phyloP scores from a whole-genome alignment of 2,329 filamentous ascomycete species.

The Epichloe gansuensis region DNA sequence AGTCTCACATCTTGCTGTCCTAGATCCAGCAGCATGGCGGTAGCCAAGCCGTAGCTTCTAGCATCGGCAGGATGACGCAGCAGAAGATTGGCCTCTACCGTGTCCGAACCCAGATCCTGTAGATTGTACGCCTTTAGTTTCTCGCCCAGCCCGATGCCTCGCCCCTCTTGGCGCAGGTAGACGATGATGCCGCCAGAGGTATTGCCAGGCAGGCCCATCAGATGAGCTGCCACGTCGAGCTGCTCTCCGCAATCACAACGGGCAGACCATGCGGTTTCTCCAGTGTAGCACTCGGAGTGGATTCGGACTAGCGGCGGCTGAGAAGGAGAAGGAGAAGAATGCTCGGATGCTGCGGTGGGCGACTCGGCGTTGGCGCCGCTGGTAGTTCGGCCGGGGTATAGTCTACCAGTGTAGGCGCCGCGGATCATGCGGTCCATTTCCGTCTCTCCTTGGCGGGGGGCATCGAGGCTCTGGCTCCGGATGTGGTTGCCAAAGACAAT shows the following conservation, averaged over 20 bases:
- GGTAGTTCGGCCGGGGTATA: slow-evolving; percentile 73
- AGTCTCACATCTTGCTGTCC: slow-evolving; percentile 67
- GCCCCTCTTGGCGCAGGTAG: slow-evolving; percentile 89
- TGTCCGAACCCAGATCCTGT: slow-evolving; percentile 93
- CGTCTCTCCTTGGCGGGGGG: slow-evolving; percentile 60
- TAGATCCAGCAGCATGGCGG: slow-evolving; percentile 81
- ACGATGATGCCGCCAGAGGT: slow-evolving; percentile 76
- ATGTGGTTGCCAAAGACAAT: slow-evolving; percentile 92
- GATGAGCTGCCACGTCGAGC: slow-evolving; percentile 82
- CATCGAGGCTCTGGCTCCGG: slow-evolving; percentile 59
- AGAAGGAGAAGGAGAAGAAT: slow-evolving; percentile 1
- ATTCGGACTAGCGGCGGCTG: slow-evolving; percentile 68
- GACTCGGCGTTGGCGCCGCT: slow-evolving; percentile 37
- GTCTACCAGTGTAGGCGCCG: slow-evolving; percentile 77
- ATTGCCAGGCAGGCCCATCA: slow-evolving; percentile 66
- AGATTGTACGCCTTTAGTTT: slow-evolving; percentile 98
- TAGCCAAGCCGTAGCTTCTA: slow-evolving; percentile 88
- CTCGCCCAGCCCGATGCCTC: slow-evolving; percentile 86
- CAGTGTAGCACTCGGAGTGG: slow-evolving; percentile 96
- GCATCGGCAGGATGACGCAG: slow-evolving; percentile 89
- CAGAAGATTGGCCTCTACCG: slow-evolving; percentile 87
- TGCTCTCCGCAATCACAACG: slow-evolving; percentile 97
- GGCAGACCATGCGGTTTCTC: slow-evolving; percentile 96
- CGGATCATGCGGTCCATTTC: slow-evolving; percentile 87
- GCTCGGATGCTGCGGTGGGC: not conserved